phyloP scores from a whole-genome alignment of 208 protist genomes.

The Naegleria lovaniensis region DNA sequence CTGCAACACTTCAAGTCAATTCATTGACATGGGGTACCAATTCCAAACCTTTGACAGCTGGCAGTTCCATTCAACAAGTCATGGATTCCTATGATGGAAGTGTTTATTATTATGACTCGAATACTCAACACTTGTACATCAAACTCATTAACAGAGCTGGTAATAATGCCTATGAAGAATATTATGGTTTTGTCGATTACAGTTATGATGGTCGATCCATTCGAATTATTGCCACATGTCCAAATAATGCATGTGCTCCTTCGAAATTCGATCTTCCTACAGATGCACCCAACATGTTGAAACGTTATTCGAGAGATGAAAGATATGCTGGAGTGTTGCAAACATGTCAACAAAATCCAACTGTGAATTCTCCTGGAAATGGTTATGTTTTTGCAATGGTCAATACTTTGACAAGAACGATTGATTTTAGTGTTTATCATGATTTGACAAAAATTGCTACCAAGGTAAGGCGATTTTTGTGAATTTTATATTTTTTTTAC shows the following conservation, averaged over 20 bases:
- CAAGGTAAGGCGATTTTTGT: neutral
- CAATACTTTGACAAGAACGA: neutral
- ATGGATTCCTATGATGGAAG: neutral
- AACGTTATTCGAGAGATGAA: neutral
- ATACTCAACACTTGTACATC: neutral
- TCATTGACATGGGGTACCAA: neutral
- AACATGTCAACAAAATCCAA: neutral
- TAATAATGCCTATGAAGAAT: neutral
- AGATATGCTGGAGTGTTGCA: neutral
- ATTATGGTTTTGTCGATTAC: neutral
- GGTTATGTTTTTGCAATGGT: neutral
- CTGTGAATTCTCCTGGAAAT: neutral
- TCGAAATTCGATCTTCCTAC: neutral
- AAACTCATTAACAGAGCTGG: neutral
- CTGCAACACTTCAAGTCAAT: neutral
- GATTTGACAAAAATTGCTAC: neutral
- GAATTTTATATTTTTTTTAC: too few species aligned
- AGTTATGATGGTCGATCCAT: neutral
- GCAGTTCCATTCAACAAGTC: neutral
- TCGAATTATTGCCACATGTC: neutral
- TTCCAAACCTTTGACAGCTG: neutral
- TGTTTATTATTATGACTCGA: neutral
- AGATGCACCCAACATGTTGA: neutral
- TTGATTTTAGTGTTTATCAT: neutral
- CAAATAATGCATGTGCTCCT: neutral